These are phyloP conservation scores for Lobosporangium transversale DNA, from an alignment of 192 early-diverging fungal species.

Conservation along the genomic window DNA sequence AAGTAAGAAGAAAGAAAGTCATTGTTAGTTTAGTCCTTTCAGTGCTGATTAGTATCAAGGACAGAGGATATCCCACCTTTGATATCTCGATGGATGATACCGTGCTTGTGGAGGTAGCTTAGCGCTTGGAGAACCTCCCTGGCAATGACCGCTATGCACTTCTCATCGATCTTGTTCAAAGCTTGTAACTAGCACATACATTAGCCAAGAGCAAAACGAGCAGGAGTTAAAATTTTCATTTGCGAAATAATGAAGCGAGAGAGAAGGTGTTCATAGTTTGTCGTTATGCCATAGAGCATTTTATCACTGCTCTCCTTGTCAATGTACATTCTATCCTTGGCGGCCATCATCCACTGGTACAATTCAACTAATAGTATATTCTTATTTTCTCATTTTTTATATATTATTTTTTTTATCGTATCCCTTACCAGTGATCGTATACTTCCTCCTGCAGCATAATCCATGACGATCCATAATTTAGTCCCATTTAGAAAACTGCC, in stretches of 20 bases:
- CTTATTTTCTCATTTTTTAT: no score
- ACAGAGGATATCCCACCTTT: constrained; percentile 71
- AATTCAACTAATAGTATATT: no score
- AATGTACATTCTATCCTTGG: no score
- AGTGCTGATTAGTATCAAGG: background rate
- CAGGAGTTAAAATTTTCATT: no score
- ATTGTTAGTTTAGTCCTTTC: no score
- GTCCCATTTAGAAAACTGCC: constrained; percentile 89
- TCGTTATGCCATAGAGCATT: no score
- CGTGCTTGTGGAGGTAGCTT: constrained; percentile 90
- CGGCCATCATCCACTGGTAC: no score
- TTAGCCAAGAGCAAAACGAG: no score
- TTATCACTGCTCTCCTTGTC: no score
- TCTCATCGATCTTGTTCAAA: constrained; percentile 77
- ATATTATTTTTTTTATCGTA: no score
- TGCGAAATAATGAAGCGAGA: no score
- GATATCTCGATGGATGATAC: constrained; percentile 98
- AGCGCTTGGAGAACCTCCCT: constrained; percentile 90
- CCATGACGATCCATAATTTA: constrained; percentile 99
- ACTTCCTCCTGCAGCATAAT: constrained; percentile 95
- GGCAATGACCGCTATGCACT: constrained; percentile 88
- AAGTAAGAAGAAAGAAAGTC: background rate
- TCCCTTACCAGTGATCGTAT: constrained; percentile 76
- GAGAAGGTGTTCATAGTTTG: no score
- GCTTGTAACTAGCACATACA: constrained; percentile 68